Evolutionary conservation across 768 basidiomycete genomes (phyloP).

Genomic region (Paxillus rubicundulus): DNA sequence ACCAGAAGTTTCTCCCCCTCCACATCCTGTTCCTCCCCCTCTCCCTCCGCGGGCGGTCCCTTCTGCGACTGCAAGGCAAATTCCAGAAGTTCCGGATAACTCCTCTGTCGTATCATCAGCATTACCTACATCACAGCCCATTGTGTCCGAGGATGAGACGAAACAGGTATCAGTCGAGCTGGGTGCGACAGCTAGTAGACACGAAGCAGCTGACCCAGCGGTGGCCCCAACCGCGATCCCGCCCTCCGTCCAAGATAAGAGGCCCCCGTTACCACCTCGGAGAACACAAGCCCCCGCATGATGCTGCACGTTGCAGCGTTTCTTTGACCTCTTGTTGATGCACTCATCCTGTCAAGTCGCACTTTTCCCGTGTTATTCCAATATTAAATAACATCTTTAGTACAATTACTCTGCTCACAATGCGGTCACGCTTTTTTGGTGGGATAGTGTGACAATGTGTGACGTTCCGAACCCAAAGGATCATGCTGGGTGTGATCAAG

Average conservation of each 20-base stretch:
- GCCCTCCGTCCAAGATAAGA: constrained; percentile 10
- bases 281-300: constrained; percentile 13
- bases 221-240: constrained; percentile 3
- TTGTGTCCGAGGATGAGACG: constrained; percentile 47
- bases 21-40: constrained; percentile 36
- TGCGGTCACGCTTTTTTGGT: not conserved
- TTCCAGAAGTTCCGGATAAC: constrained; percentile 25
- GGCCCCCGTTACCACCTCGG: constrained; percentile 38
- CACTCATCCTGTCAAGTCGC: not conserved
- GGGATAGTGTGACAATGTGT: no score
- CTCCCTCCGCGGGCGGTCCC: constrained; percentile 42
- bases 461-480: no score
- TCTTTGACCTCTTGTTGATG: not conserved
- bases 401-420: no score
- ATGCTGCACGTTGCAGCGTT: not conserved
- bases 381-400: not conserved
- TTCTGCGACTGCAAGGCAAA: constrained; percentile 31
- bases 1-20: constrained; percentile 19
- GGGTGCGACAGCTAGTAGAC: constrained; percentile 3
- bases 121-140: constrained; percentile 52
- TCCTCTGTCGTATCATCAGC: constrained; percentile 14
- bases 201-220: constrained; percentile 8
- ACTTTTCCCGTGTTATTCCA: not conserved
- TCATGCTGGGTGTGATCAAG: no score
- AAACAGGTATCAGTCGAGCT: constrained; percentile 27